These are phyloP conservation scores for Echria macrotheca DNA, from an alignment of 495 filamentous ascomycete species.

Conservation along the genomic window DNA sequence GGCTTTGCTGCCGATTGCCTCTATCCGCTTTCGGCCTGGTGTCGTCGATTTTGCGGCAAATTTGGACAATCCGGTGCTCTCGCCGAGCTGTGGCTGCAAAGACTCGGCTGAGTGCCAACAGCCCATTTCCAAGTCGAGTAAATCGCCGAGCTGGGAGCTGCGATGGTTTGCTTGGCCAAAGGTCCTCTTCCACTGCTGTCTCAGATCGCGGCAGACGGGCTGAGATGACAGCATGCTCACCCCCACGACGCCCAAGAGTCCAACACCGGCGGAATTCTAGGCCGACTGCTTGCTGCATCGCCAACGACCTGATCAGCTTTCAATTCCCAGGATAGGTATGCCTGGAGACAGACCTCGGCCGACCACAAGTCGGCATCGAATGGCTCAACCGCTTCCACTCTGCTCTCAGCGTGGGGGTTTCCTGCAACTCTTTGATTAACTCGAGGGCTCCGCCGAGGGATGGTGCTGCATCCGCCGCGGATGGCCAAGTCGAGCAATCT, in stretches of 20 bases:
- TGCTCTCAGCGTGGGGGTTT: slow-evolving; percentile 11
- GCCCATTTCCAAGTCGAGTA: neutral
- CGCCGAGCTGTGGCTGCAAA: slow-evolving; percentile 3
- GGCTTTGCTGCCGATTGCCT: neutral
- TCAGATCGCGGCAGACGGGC: slow-evolving; percentile 8
- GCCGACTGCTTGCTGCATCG: neutral
- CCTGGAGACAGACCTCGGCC: slow-evolving; percentile 1
- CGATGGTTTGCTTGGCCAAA: neutral
- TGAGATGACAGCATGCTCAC: slow-evolving; percentile 1
- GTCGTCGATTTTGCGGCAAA: neutral
- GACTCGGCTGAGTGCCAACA: neutral
- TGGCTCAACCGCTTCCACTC: neutral
- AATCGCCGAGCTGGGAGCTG: no score
- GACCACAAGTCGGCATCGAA: slow-evolving; percentile 3
- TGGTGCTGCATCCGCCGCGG: slow-evolving; percentile 2
- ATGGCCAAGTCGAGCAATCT: no score
- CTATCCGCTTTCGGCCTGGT: neutral
- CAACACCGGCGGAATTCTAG: slow-evolving; percentile 1
- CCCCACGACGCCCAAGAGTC: neutral
- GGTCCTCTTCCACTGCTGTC: slow-evolving; percentile 3
- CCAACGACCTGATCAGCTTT: no score
- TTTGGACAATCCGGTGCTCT: neutral
- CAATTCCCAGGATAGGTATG: neutral
- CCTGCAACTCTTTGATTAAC: slow-evolving; percentile 11
- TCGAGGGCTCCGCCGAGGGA: neutral